Percentiles rank a stretch among this genome's conserved stretches.
Evolutionary conservation across 306 rosid species (phyloP).

Genomic region (Castanopsis chinensis): DNA sequence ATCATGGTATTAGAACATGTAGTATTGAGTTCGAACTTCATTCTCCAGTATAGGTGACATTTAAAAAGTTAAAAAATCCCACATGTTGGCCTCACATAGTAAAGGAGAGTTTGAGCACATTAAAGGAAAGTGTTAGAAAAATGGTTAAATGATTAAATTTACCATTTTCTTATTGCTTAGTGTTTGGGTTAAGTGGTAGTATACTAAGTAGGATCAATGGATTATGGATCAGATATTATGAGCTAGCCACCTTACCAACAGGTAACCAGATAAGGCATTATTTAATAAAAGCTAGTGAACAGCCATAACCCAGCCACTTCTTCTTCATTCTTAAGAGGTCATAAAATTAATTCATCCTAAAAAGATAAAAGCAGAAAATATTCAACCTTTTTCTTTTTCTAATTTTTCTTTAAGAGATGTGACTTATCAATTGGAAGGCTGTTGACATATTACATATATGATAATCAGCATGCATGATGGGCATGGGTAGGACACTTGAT

Average conservation of each 20-base stretch:
- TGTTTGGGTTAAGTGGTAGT: too few species aligned
- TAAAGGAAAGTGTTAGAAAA: too few species aligned
- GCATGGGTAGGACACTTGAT: not conserved
- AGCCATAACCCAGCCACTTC: not conserved
- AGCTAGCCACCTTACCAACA: not conserved
- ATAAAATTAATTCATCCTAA: not conserved
- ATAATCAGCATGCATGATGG: not conserved
- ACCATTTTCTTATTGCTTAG: too few species aligned
- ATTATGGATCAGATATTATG: not conserved
- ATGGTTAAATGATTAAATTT: too few species aligned
- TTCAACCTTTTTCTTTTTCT: not conserved
- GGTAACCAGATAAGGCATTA: not conserved
- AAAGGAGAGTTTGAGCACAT: too few species aligned
- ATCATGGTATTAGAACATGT: too few species aligned
- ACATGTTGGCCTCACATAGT: too few species aligned
- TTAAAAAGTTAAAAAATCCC: too few species aligned
- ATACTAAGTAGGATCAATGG: too few species aligned
- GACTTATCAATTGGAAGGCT: not conserved
- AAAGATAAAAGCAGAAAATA: not conserved
- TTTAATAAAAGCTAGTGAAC: not conserved
- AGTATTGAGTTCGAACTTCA: too few species aligned
- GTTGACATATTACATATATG: not conserved
- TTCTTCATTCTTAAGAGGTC: not conserved
- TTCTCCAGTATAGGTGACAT: too few species aligned
- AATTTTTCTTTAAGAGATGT: not conserved